phyloP scores from a whole-genome alignment of 2,329 filamentous ascomycete genomes.

The Zymoseptoria tritici region DNA sequence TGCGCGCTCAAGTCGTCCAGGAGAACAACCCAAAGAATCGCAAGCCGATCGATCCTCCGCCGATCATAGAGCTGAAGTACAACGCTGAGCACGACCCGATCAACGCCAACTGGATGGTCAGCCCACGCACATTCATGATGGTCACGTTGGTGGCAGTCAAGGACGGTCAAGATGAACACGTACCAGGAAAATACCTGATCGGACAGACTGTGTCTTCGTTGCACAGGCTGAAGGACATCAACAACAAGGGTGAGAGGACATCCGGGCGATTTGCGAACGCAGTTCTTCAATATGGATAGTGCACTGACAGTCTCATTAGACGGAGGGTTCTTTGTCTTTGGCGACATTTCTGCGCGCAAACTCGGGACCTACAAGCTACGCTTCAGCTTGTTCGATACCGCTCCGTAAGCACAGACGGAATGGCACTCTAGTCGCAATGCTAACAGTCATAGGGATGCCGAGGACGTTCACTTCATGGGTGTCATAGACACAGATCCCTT shows the following conservation, averaged over 20 bases:
- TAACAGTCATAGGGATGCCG: constrained; percentile 21
- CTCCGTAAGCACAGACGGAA: constrained; percentile 40
- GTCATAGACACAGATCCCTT: constrained; percentile 60
- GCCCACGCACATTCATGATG: constrained; percentile 58
- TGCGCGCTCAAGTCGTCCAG: constrained; percentile 18
- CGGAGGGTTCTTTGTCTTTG: constrained; percentile 85
- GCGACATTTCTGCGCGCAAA: constrained; percentile 71
- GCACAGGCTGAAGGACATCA: constrained; percentile 65
- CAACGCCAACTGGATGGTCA: constrained; percentile 53
- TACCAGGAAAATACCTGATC: constrained; percentile 28
- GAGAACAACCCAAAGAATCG: constrained; percentile 37
- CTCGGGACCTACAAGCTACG: constrained; percentile 65
- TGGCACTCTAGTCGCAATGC: background rate
- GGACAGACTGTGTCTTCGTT: constrained; percentile 74
- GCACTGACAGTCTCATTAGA: constrained; percentile 39
- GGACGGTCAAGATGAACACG: constrained; percentile 10
- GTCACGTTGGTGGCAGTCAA: constrained; percentile 42
- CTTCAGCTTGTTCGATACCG: constrained; percentile 72
- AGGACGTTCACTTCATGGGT: constrained; percentile 45
- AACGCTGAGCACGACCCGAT: constrained; percentile 38
- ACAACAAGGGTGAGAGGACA: constrained; percentile 13
- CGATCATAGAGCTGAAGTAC: constrained; percentile 66
- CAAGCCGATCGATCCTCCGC: constrained; percentile 82
- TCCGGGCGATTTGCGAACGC: background rate
- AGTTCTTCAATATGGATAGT: background rate